Evolutionary conservation across 345 rosid species (phyloP), one percentile per base, ranked within the genome.

Genomic region (Combretum micranthum): DNA sequence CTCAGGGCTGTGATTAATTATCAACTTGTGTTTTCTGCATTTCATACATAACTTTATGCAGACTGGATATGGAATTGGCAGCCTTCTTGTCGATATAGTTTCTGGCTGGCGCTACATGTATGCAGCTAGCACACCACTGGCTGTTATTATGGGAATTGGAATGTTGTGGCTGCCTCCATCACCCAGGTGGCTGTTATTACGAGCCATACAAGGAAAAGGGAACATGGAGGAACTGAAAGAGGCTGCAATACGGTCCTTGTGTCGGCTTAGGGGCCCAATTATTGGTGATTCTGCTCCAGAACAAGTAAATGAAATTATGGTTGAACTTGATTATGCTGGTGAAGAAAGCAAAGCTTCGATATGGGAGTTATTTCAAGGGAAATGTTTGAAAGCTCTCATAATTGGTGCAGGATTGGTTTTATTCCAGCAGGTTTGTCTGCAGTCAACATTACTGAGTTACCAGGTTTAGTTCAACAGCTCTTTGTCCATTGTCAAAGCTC

Each of bases 101-200:
- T 75, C 85, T 63, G 96, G 98, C 61, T 91, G 98, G 98, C 95
- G 92, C 60, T 91, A 88, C 75, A 91, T 91, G 88, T 91, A 82
- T 71, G 95, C 70, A 76, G 86, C 80, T 20, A 84, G 95, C 72
- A 67, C 55, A 12, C 95, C 90, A 67, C 62, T 91, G 67, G 82
- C 98, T 48, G 61, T 85, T 58, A 64, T 88, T 54, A 91, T 88
- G 98, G 96, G 88, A 76, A 70, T 84, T 57, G 98, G 98, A 56
- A 83, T 88, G 84, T 91, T 90, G 92, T 91, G 98, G 92, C 77
- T 91, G 43, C 96, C 96, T 16, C 64, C 85, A 64, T 91, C 98
- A 50, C 96, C 98, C 55, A 84, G 98, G 76, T 91, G 98, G 98
- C 72, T 91, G 64, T 72, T 91, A 52, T 71, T 91, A 63, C 20